These are phyloP conservation scores for Closterium sp. DNA, from an alignment of 139 green algal genomes.

Conservation along the genomic window DNA sequence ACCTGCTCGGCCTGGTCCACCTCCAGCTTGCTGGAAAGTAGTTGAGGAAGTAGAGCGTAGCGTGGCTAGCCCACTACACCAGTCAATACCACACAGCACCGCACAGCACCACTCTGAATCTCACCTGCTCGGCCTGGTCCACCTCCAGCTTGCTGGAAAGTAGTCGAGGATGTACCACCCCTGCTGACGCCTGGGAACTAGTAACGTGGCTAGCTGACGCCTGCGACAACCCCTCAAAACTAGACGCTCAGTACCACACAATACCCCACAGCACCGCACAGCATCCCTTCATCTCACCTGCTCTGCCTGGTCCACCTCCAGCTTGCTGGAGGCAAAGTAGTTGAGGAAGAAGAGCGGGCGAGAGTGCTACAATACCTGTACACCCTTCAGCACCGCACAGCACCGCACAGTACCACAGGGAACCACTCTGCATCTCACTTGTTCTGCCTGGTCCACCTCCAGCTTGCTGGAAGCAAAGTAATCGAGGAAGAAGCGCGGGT, in stretches of 20 bases:
- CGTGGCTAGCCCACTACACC: constrained; percentile 53
- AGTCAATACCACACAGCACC: not conserved
- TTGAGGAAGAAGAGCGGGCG: constrained; percentile 94
- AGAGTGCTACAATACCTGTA: constrained; percentile 52
- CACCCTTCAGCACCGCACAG: not conserved
- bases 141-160: constrained; percentile 85
- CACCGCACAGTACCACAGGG: not conserved
- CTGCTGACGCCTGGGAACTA: too few relatives aligned
- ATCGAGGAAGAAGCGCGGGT: constrained; percentile 97
- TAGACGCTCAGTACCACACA: too few relatives aligned
- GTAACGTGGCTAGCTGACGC: constrained; percentile 64
- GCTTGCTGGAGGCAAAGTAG: too few relatives aligned
- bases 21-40: constrained; percentile 88
- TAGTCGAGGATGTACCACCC: too few relatives aligned
- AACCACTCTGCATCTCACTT: constrained; percentile 51
- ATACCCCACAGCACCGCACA: constrained; percentile 54
- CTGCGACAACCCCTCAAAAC: constrained; percentile 76
- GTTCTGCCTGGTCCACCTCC: constrained; percentile 91
- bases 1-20: constrained; percentile 89
- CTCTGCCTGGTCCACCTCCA: constrained; percentile 90
- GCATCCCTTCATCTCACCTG: constrained; percentile 52
- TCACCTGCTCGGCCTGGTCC: constrained; percentile 83
- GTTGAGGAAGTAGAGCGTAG: constrained; percentile 95
- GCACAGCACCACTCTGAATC: not conserved
- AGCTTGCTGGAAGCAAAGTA: constrained; percentile 87